Evolutionary conservation across 2,329 filamentous ascomycete genomes (phyloP).

Genomic region (Dryadomyces quercus-mongolicae): DNA sequence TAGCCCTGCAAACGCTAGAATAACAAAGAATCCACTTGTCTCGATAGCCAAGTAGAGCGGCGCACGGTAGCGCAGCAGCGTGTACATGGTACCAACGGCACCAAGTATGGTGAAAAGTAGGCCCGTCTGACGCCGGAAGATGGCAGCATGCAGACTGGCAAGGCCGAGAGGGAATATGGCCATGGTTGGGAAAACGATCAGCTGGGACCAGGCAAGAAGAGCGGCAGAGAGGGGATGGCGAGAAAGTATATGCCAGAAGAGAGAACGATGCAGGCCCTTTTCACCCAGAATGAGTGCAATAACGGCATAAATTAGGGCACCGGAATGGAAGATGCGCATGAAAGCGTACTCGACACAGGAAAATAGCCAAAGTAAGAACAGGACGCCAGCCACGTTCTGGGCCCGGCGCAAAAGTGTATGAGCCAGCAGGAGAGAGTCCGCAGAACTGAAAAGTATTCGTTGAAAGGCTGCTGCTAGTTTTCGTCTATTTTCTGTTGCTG

Average conservation of each 20-base stretch:
- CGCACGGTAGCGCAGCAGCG: constrained; percentile 21
- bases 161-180: constrained; percentile 11
- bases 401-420: constrained; percentile 1
- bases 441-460: neutral
- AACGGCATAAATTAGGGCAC: constrained; percentile 16
- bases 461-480: no score
- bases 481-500: neutral
- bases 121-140: constrained; percentile 9
- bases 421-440: neutral
- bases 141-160: neutral
- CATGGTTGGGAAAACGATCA: constrained; percentile 3
- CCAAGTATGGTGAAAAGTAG: constrained; percentile 10
- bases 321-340: constrained; percentile 15
- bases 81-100: constrained; percentile 6
- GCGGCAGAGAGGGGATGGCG: constrained; percentile 2
- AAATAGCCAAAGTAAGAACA: constrained; percentile 16
- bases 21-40: constrained; percentile 23
- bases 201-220: constrained; percentile 8
- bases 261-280: no score
- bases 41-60: constrained; percentile 26
- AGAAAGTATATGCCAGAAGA: neutral
- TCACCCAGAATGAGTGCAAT: constrained; percentile 5
- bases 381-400: constrained; percentile 4
- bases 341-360: constrained; percentile 19
- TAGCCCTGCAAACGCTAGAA: constrained; percentile 10